A percentile compares a stretch with the other conserved stretches of the same genome.
Evolutionary conservation across 768 basidiomycete genomes (phyloP).

Genomic region (Amanita exitialis): DNA sequence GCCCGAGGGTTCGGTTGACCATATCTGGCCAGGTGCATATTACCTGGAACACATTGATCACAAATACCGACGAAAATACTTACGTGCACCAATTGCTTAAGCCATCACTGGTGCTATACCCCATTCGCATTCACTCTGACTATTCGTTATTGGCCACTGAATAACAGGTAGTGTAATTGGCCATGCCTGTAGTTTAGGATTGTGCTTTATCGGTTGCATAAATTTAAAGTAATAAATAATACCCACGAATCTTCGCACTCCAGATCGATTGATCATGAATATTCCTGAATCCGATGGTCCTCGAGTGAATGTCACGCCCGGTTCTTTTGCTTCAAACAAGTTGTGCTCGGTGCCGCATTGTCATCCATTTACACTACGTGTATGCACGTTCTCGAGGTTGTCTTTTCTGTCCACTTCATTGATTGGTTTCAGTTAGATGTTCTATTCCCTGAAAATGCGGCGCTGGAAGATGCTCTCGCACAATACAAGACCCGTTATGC

Average conservation of each 20-base stretch:
- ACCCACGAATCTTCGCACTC: background rate
- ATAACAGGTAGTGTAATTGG: background rate
- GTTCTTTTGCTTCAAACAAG: slow-evolving; percentile 15
- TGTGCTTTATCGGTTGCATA: background rate
- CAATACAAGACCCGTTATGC: slow-evolving; percentile 2
- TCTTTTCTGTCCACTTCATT: background rate
- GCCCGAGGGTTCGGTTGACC: slow-evolving; percentile 78
- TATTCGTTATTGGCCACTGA: background rate
- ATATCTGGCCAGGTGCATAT: slow-evolving; percentile 91
- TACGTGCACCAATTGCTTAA: slow-evolving; percentile 32
- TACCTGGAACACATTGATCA: slow-evolving; percentile 87
- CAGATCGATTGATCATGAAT: background rate
- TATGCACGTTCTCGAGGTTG: slow-evolving; percentile 12
- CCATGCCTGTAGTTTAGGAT: background rate
- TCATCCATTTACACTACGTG: slow-evolving; percentile 49
- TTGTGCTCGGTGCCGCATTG: slow-evolving; percentile 23
- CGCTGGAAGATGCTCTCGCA: slow-evolving; percentile 28
- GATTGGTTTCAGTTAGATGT: slow-evolving; percentile 42
- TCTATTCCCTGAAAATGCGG: slow-evolving; percentile 38
- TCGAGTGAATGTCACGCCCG: slow-evolving; percentile 14
- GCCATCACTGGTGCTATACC: slow-evolving; percentile 8
- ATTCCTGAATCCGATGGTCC: slow-evolving; percentile 13
- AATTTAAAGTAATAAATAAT: slow-evolving; percentile 2
- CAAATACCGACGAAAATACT: slow-evolving; percentile 89
- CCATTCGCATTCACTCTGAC: slow-evolving; percentile 7